Base-by-base conservation (phyloP, 2,329 filamentous ascomycete genomes). In the Sporothrix variecibatus region DNA sequence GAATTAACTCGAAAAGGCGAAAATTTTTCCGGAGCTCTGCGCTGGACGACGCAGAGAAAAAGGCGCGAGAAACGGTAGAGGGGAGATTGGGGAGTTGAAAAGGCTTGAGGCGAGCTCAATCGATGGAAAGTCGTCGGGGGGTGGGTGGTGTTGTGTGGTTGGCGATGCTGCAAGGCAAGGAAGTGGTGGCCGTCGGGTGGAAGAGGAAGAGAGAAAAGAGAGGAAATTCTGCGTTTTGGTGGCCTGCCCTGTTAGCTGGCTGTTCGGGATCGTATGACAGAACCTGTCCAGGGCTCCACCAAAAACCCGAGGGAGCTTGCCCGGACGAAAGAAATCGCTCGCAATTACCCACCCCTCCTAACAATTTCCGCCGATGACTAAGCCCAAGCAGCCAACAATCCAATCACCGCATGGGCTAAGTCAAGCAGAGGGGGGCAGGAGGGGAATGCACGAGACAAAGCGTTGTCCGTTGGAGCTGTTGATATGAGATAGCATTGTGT, bases 281-380 rank as follows among this genome's bases (percentile, higher is more conserved):
- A 72, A 75, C 64, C 69, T 65, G 64, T 26, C n/a, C 31, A 60
- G 69, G 74, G 75, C 74, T 73, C 75, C 75, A 76, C 75, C 72
- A 72, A 46, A 75, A 71, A 49, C 51, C 75, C 75, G 72, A 74
- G 72, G 72, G 56, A 76, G 74, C 74, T 75, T 62, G 65, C 49
- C 67, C 69, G 74, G 75, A 73, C 75, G 75, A 76, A 76, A 76
- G 75, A 76, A 76, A 76, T 76, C 75, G 74, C 75, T 76, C 75
- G 75, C 51, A 75, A 76, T 76, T 76, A 76, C 75, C 72, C 72
- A 72, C 73, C 73, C 38, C 31, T 60, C 56, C 12, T 58, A 68
- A 64, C 53, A 17, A 65, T 40, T 73, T 58, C 28, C 53, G 38
- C n/a, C 20, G 28, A 28, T 76, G 73, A 75, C 62, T 75, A 72